Conservation (phyloP, 2,329 filamentous ascomycete genomes). For the Exophiala sp. region DNA sequence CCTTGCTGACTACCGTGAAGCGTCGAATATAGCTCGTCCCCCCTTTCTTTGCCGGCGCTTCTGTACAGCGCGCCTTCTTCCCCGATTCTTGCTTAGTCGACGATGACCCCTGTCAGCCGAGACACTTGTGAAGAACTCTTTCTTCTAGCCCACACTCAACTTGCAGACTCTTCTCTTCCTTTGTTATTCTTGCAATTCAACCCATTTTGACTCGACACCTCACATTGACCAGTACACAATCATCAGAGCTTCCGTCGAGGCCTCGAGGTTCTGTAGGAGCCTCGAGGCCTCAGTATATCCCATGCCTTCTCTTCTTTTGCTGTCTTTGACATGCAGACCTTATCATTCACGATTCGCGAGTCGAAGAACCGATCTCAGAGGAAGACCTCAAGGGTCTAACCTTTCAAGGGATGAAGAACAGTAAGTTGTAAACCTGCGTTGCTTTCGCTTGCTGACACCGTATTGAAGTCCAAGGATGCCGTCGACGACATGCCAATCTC, state of each 20-base stretch:
- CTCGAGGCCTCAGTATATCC: constrained; percentile 2
- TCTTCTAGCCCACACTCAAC: not conserved
- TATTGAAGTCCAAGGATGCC: not conserved
- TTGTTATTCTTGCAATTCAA: not conserved
- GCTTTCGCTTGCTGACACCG: not conserved
- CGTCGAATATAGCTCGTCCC: too few species aligned
- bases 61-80: not conserved
- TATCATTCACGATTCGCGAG: too few species aligned
- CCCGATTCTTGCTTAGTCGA: constrained; percentile 10
- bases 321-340: not conserved
- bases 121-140: not conserved
- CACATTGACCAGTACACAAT: not conserved
- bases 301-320: not conserved
- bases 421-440: not conserved
- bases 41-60: too few species aligned
- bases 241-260: constrained; percentile 1
- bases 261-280: constrained; percentile 5
- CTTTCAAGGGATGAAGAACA: not conserved
- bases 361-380: not conserved
- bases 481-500: not conserved
- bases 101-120: not conserved
- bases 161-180: not conserved
- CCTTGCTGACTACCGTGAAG: too few species aligned
- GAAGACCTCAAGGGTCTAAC: not conserved
- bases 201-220: not conserved